A percentile compares a stretch with the other conserved stretches of the same genome.
phyloP scores from a whole-genome alignment of 2,329 filamentous ascomycete species.

The Colletotrichum sansevieriae region DNA sequence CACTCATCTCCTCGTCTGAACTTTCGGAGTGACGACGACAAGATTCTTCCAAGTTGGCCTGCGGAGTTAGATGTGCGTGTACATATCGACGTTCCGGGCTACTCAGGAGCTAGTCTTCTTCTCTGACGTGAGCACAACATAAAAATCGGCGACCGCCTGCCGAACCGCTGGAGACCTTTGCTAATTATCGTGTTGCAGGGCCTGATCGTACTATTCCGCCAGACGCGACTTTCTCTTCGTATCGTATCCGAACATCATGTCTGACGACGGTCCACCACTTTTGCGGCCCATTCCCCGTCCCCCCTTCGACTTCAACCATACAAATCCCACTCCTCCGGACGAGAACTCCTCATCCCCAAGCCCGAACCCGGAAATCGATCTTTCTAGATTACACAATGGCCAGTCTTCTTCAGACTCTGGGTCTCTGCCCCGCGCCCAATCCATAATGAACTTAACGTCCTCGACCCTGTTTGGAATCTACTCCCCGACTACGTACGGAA shows the following conservation, averaged over 20 bases:
- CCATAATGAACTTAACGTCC: slow-evolving; percentile 86
- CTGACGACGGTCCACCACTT: slow-evolving; percentile 65
- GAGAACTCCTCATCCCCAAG: slow-evolving; percentile 51
- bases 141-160: slow-evolving; percentile 16
- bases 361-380: slow-evolving; percentile 61
- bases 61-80: slow-evolving; percentile 9
- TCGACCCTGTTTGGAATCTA: slow-evolving; percentile 95
- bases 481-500: slow-evolving; percentile 71
- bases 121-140: slow-evolving; percentile 10
- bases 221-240: neutral
- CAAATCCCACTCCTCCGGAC: slow-evolving; percentile 59
- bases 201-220: neutral
- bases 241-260: slow-evolving; percentile 48
- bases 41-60: neutral
- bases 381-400: slow-evolving; percentile 36
- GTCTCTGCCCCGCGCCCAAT: slow-evolving; percentile 77
- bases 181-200: slow-evolving; percentile 9
- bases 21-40: slow-evolving; percentile 27
- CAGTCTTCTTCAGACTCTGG: slow-evolving; percentile 49
- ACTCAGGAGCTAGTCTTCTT: neutral
- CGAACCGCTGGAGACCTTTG: neutral
- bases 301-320: slow-evolving; percentile 73
- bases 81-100: slow-evolving; percentile 1
- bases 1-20: slow-evolving; percentile 33
- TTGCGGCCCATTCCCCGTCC: slow-evolving; percentile 79